phyloP scores from a whole-genome alignment of 257 asterid species.

The Capsicum chinense region DNA sequence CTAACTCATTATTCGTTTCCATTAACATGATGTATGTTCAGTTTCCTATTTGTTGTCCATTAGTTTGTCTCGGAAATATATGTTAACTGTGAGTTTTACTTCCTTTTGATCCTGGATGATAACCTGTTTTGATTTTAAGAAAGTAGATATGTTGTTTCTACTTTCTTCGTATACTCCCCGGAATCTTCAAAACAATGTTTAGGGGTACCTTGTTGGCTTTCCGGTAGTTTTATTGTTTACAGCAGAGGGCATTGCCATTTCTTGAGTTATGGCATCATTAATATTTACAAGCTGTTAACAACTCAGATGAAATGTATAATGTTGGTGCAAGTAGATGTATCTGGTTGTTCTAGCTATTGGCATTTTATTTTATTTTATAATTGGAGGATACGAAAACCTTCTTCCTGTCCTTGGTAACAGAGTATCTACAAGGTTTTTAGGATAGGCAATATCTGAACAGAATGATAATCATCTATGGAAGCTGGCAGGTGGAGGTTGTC shows the following conservation, averaged over 20 bases:
- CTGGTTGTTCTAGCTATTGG: neutral
- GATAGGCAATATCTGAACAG: conserved; percentile 1
- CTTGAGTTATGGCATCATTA: neutral
- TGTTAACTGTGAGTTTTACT: neutral
- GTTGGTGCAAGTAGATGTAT: conserved; percentile 23
- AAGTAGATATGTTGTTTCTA: neutral
- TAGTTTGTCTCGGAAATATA: neutral
- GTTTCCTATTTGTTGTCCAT: neutral
- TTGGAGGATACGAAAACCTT: neutral
- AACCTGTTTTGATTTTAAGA: neutral
- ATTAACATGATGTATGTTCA: neutral
- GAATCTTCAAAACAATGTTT: neutral
- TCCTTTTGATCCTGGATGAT: neutral
- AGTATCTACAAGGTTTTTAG: neutral
- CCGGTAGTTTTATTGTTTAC: neutral
- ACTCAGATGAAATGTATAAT: neutral
- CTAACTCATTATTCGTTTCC: neutral
- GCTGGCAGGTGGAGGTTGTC: no score
- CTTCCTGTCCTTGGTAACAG: conserved; percentile 5
- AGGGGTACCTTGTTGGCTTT: conserved; percentile 8
- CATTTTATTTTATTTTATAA: neutral
- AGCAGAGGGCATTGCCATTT: neutral
- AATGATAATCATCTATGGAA: neutral
- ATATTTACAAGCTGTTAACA: conserved; percentile 10
- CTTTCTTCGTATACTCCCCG: neutral